A percentile compares a stretch with the other conserved stretches of the same genome.
Conservation (phyloP, 176 grass and related monocot genomes). For the Chloris gayana region DNA sequence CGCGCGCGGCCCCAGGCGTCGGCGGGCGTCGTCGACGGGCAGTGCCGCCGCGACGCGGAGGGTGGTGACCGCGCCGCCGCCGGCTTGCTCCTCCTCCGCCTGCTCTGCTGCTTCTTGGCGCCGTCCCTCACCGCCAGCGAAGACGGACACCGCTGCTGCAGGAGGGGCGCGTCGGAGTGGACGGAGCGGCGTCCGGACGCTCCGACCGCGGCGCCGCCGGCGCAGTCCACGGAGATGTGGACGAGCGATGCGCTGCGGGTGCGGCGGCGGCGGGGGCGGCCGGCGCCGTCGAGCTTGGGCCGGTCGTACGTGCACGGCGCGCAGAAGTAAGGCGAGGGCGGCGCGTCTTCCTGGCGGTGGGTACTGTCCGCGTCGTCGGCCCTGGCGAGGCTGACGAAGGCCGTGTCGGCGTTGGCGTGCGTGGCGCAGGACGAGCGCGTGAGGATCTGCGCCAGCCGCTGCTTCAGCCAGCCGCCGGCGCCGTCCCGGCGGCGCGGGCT, state of each 20-base stretch:
- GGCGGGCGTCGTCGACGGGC: constrained; percentile 31
- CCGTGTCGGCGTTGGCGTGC: constrained; percentile 24
- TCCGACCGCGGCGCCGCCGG: neutral
- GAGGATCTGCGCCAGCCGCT: constrained; percentile 67
- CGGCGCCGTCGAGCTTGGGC: constrained; percentile 30
- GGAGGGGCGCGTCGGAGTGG: constrained; percentile 43
- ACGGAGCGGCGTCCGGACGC: constrained; percentile 40
- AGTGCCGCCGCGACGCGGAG: constrained; percentile 43
- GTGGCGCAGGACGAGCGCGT: constrained; percentile 66
- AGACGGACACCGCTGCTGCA: neutral
- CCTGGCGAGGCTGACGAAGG: constrained; percentile 51
- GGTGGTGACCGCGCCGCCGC: constrained; percentile 27
- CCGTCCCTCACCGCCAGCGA: constrained; percentile 9
- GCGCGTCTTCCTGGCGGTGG: constrained; percentile 28
- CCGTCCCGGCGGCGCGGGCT: constrained; percentile 21
- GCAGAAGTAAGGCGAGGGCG: constrained; percentile 47
- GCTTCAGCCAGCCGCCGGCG: constrained; percentile 50
- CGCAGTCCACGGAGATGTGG: constrained; percentile 68
- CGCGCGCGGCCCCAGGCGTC: constrained; percentile 36
- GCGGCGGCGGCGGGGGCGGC: neutral
- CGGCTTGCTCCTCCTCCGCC: constrained; percentile 24
- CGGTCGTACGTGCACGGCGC: constrained; percentile 50
- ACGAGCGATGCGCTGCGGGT: constrained; percentile 50
- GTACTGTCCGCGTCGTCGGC: neutral
- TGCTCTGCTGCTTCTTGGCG: constrained; percentile 36